Evolutionary conservation across 2,329 filamentous ascomycete genomes (phyloP).

Genomic region (Orbilia blumenaviensis): DNA sequence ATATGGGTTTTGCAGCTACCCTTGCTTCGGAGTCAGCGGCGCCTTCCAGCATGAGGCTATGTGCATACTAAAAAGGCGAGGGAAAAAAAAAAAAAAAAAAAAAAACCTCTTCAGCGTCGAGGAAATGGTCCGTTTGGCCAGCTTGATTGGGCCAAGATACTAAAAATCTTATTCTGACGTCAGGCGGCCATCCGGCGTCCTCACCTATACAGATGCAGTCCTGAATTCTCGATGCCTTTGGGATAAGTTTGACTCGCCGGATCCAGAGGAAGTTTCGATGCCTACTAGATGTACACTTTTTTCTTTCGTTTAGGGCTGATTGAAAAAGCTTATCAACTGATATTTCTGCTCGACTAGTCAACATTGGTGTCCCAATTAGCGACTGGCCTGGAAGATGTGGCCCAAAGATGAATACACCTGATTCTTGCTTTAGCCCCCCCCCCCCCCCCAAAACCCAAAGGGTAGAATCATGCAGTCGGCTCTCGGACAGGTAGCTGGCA

Average conservation of each 20-base stretch:
- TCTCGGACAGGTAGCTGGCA: slow-evolving; percentile 19
- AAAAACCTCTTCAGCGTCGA: not conserved
- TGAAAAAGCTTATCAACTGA: slow-evolving; percentile 8
- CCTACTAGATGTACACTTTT: too few relatives aligned
- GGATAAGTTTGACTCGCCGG: not conserved
- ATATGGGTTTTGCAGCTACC: not conserved
- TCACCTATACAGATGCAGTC: not conserved
- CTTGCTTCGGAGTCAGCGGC: slow-evolving; percentile 32
- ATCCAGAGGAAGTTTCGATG: slow-evolving; percentile 18
- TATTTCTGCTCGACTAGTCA: too few relatives aligned
- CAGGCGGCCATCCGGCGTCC: not conserved
- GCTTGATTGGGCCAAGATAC: slow-evolving; percentile 26
- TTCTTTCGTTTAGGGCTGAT: not conserved
- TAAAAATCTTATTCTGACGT: slow-evolving; percentile 53
- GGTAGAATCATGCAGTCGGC: not conserved
- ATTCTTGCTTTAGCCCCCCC: not conserved
- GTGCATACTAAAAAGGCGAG: slow-evolving; percentile 31
- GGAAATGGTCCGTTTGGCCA: slow-evolving; percentile 41
- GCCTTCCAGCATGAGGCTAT: slow-evolving; percentile 41
- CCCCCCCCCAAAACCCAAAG: not conserved
- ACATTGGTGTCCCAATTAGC: too few relatives aligned
- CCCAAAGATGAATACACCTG: not conserved
- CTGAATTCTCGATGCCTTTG: slow-evolving; percentile 1
- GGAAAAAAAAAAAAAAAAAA: too few relatives aligned
- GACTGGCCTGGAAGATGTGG: not conserved